These are phyloP conservation scores for Mycena kentingensis DNA, from an alignment of 768 basidiomycete genomes.

Conservation along the genomic window DNA sequence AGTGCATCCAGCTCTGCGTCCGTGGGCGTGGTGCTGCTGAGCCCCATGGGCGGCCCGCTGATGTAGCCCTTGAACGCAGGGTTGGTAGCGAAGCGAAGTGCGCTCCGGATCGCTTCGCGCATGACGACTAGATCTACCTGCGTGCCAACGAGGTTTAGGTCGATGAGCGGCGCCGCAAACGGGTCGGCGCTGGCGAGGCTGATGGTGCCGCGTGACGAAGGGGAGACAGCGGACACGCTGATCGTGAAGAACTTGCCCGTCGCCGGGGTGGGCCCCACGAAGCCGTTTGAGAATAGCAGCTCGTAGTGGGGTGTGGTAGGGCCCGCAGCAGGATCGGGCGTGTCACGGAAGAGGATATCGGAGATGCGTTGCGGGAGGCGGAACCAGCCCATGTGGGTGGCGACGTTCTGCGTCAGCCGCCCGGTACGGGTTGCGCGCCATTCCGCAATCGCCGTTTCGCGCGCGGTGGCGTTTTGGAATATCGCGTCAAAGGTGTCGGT, in stretches of 20 bases:
- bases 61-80: conserved; percentile 28
- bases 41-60: conserved; percentile 1
- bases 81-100: conserved; percentile 19
- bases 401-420: not conserved
- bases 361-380: not conserved
- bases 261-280: not conserved
- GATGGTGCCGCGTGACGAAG: conserved; percentile 31
- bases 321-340: conserved; percentile 1
- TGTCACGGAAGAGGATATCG: not conserved
- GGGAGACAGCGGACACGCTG: not conserved
- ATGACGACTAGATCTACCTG: conserved; percentile 27
- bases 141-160: conserved; percentile 43
- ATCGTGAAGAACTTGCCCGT: not conserved
- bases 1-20: conserved; percentile 32
- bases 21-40: not conserved
- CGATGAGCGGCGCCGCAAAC: conserved; percentile 45
- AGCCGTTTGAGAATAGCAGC: not conserved
- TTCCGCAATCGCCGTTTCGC: not conserved
- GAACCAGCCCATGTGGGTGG: conserved; percentile 2
- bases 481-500: conserved; percentile 4
- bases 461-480: not conserved
- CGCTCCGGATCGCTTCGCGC: conserved; percentile 25
- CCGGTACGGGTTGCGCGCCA: not conserved
- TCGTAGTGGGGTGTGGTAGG: conserved; percentile 13
- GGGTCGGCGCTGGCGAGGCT: conserved; percentile 40